Evolutionary conservation across 2,329 filamentous ascomycete genomes (phyloP).

Genomic region (Harringtonia aguacate): DNA sequence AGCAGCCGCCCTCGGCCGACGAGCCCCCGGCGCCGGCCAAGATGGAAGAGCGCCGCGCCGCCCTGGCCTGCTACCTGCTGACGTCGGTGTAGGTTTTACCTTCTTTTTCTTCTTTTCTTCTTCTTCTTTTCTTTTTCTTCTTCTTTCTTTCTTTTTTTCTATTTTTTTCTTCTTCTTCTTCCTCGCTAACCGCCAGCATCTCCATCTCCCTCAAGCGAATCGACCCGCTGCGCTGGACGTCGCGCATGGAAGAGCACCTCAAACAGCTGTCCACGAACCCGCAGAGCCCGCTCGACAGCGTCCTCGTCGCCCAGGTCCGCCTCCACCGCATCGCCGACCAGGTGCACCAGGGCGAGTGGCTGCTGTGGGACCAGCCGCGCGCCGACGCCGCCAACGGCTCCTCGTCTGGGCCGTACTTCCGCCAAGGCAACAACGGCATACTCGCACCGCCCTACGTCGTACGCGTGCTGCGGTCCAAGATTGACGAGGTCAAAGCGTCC

Average conservation of each 20-base stretch:
- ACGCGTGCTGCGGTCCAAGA: slow-evolving; percentile 15
- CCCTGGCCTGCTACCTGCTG: slow-evolving; percentile 34
- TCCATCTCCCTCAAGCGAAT: slow-evolving; percentile 27
- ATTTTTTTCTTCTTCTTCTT: not conserved
- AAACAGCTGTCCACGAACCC: slow-evolving; percentile 30
- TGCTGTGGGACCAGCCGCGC: slow-evolving; percentile 9
- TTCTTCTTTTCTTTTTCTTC: too few species aligned
- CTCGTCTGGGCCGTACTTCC: too few species aligned
- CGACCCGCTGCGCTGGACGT: slow-evolving; percentile 44
- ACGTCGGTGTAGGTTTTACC: too few species aligned
- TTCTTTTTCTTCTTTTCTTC: too few species aligned
- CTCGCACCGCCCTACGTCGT: slow-evolving; percentile 8
- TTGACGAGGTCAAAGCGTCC: slow-evolving; percentile 14
- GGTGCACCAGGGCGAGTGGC: slow-evolving; percentile 14
- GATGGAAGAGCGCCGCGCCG: slow-evolving; percentile 35
- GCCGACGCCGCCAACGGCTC: not conserved
- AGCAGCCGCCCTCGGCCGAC: slow-evolving; percentile 9
- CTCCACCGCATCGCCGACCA: slow-evolving; percentile 29
- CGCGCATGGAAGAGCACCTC: slow-evolving; percentile 48
- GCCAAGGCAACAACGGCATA: too few species aligned
- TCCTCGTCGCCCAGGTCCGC: slow-evolving; percentile 31
- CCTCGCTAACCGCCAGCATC: not conserved
- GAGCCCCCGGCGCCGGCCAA: not conserved
- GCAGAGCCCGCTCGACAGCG: slow-evolving; percentile 36
- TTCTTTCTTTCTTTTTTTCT: slow-evolving; percentile 17